Percentiles rank a stretch among this genome's conserved stretches.
phyloP scores from a whole-genome alignment of 352 stramenopile species.

The Plasmopara muralis region DNA sequence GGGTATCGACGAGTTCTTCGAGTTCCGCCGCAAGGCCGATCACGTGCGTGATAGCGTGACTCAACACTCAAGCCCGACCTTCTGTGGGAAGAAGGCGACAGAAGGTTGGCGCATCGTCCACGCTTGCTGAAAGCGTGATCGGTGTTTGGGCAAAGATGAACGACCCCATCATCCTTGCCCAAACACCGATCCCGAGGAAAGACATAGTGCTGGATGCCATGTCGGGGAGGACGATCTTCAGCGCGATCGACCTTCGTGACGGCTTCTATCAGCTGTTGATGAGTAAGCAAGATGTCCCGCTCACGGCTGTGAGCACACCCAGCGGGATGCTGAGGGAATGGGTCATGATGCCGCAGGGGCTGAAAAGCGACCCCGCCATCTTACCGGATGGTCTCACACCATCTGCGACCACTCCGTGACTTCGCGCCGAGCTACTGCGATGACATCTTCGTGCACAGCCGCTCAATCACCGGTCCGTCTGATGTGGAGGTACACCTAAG shows the following conservation, averaged over 20 bases:
- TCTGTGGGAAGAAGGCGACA: not conserved
- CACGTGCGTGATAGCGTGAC: not conserved
- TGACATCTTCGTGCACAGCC: conserved; percentile 9
- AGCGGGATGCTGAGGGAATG: not conserved
- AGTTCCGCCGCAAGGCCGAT: not conserved
- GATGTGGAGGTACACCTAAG: conserved; percentile 16
- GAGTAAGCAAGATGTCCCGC: not conserved
- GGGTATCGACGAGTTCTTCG: not conserved
- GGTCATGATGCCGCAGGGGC: not conserved
- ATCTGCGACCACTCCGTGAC: conserved; percentile 2
- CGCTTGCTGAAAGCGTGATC: not conserved
- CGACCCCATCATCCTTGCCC: not conserved
- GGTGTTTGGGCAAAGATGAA: too few relatives aligned
- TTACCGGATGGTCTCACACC: not conserved
- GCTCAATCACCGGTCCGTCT: not conserved
- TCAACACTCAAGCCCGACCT: not conserved
- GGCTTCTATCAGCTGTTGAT: not conserved
- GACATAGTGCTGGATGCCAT: not conserved
- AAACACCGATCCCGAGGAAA: not conserved
- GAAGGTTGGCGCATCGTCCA: not conserved
- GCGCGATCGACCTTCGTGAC: not conserved
- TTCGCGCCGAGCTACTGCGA: conserved; percentile 5
- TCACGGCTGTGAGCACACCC: not conserved
- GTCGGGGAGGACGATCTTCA: not conserved
- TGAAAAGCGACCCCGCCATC: not conserved